These are phyloP conservation scores for Oidium heveae DNA, from an alignment of 2,329 filamentous ascomycete genomes.

Conservation along the genomic window DNA sequence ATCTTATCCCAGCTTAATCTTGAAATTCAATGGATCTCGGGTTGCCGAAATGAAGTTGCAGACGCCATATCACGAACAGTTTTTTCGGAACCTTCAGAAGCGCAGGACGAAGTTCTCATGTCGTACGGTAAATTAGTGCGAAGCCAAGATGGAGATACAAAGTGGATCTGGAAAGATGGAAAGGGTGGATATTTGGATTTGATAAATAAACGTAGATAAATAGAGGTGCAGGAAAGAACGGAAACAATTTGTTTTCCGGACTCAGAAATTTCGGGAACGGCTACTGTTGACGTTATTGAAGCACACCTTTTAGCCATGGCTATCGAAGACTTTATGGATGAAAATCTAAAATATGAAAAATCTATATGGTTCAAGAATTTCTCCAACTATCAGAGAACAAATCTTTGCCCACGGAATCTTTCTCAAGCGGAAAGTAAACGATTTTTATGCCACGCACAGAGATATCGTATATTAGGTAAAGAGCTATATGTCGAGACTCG, in stretches of 20 bases:
- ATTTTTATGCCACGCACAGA: no score
- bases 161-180: not conserved
- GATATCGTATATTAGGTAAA: no score
- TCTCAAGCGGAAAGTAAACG: no score
- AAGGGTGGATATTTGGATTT: not conserved
- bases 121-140: not conserved
- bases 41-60: not conserved
- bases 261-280: not conserved
- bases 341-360: no score
- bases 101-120: not conserved
- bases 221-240: not conserved
- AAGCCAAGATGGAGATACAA: not conserved
- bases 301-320: not conserved
- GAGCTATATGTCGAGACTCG: no score
- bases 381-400: no score
- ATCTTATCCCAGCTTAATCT: not conserved
- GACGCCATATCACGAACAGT: not conserved
- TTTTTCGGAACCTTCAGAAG: not conserved
- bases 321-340: not conserved
- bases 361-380: no score
- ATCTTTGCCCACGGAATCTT: no score
- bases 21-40: not conserved
- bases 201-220: not conserved
- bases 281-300: not conserved
- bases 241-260: not conserved